phyloP scores from a whole-genome alignment of 2,329 filamentous ascomycete genomes.

The Teratosphaeria nubilosa region DNA sequence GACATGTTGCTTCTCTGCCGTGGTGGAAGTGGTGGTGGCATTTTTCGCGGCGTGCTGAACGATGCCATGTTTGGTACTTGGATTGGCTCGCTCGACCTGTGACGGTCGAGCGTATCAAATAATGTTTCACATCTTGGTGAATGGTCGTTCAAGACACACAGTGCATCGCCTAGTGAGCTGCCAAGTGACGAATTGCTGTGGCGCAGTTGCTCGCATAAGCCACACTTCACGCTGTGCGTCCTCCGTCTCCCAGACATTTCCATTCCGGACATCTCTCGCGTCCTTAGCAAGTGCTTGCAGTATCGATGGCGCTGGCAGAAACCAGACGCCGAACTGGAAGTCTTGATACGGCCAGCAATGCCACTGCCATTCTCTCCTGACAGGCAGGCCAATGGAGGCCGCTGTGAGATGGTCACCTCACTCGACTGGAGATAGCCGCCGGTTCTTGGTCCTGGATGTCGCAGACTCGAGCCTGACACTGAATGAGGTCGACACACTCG shows the following conservation, averaged over 20 bases:
- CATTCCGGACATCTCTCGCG: neutral
- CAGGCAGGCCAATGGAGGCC: conserved; percentile 41
- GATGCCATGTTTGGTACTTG: neutral
- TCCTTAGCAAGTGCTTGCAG: neutral
- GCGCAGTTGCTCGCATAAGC: neutral
- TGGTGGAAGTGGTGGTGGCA: conserved; percentile 4
- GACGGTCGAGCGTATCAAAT: neutral
- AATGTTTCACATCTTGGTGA: neutral
- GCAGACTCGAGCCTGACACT: conserved; percentile 49
- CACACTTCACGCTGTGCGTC: neutral
- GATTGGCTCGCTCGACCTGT: neutral
- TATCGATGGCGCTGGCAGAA: neutral
- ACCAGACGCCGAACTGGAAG: neutral
- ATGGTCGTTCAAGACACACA: neutral
- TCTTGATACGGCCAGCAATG: neutral
- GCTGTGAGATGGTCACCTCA: conserved; percentile 55
- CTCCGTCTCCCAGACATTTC: neutral
- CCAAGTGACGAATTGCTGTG: neutral
- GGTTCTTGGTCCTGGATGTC: conserved; percentile 54
- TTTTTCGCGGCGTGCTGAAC: conserved; percentile 15
- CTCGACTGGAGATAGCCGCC: conserved; percentile 42
- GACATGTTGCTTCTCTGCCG: neutral
- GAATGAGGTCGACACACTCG: conserved; percentile 36
- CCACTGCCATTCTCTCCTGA: neutral
- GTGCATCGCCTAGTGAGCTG: no score